These are phyloP conservation scores for Calvatia gigantea DNA, from an alignment of 768 basidiomycete species.

Conservation along the genomic window DNA sequence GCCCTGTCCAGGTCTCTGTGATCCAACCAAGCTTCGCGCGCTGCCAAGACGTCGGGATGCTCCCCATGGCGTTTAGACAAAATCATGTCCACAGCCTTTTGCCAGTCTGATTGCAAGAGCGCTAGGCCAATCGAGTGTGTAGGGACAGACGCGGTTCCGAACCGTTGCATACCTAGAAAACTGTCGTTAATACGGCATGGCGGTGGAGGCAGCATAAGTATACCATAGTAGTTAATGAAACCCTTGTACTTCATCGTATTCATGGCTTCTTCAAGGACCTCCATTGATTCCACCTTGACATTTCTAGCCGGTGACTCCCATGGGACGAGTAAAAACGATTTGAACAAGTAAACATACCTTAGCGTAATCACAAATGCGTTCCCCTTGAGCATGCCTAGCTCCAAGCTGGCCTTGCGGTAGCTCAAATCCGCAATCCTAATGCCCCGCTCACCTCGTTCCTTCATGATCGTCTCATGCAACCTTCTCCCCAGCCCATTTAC, in stretches of 20 bases:
- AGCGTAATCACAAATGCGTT: slow-evolving; percentile 95
- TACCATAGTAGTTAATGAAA: slow-evolving; percentile 98
- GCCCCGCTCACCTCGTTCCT: slow-evolving; percentile 83
- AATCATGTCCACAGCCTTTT: slow-evolving; percentile 78
- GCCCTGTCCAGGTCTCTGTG: slow-evolving; percentile 80
- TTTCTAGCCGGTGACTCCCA: slow-evolving; percentile 50
- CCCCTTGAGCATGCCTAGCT: slow-evolving; percentile 95
- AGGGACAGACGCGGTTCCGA: slow-evolving; percentile 94
- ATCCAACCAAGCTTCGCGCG: slow-evolving; percentile 85
- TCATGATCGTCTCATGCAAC: slow-evolving; percentile 53
- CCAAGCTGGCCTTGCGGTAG: slow-evolving; percentile 78
- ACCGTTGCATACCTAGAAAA: slow-evolving; percentile 89
- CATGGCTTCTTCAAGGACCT: slow-evolving; percentile 73
- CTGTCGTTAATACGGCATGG: slow-evolving; percentile 10
- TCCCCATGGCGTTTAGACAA: slow-evolving; percentile 84
- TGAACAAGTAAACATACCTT: slow-evolving; percentile 47
- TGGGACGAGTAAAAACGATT: background rate
- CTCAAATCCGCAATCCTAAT: slow-evolving; percentile 84
- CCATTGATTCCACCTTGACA: slow-evolving; percentile 72
- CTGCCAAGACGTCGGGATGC: slow-evolving; percentile 84
- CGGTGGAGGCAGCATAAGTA: background rate
- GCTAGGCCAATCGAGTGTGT: slow-evolving; percentile 94
- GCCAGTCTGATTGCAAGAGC: slow-evolving; percentile 87
- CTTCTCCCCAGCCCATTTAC: slow-evolving; percentile 65
- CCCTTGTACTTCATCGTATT: slow-evolving; percentile 76